Base-by-base conservation (phyloP, 345 rosid genomes). In the Sisymbrium altissimum region DNA sequence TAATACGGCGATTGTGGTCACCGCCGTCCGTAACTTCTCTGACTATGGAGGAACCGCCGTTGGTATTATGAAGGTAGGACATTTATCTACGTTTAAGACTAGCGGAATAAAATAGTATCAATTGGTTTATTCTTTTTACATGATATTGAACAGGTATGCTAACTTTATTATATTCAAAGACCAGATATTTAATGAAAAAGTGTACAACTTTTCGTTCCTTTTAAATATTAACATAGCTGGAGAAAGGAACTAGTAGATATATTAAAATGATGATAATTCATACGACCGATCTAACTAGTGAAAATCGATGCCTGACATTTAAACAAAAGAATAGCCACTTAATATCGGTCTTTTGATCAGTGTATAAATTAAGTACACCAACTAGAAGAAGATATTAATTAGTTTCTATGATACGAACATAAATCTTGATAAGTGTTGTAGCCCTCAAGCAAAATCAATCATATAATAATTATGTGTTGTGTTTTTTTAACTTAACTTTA, bases 1-100 rank as follows among this genome's bases (percentile, higher is more conserved):
- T 40, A 89, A 88, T 64, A 90, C 97, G 29, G 79, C 91, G 0
- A 73, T 86, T 36, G 92, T 91, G 2, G 94, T 93, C 58, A 86
- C 86, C 15, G 90, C 89, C 50, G 91, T 93, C 3, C 83, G 79
- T 25, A 93, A 93, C 53, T 93, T 90, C 69, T 78, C 83, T 14
- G 77, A 67, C 50, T 89, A 86, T 68, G 82, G 96, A 41, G 98
- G 98, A 61, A 90, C 98, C 61, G 87, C 86, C 53, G 90, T 93
- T 23, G 97, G 98, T 56, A 87, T 90, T 17, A 81, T 90, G 93
- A 90, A 90, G 97, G 98, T 88, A 66, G 13, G 17, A 13, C 13
- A 72, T 19, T 11, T 59, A 59, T 11, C 4, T 36, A 38, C 30
- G 6, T 60, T 58, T 44, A 25, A 32, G 39, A 15, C 58, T 36